A percentile compares a stretch with the other conserved stretches of the same genome.
Conservation (phyloP, 306 rosid species). For the Dryas octopetala region DNA sequence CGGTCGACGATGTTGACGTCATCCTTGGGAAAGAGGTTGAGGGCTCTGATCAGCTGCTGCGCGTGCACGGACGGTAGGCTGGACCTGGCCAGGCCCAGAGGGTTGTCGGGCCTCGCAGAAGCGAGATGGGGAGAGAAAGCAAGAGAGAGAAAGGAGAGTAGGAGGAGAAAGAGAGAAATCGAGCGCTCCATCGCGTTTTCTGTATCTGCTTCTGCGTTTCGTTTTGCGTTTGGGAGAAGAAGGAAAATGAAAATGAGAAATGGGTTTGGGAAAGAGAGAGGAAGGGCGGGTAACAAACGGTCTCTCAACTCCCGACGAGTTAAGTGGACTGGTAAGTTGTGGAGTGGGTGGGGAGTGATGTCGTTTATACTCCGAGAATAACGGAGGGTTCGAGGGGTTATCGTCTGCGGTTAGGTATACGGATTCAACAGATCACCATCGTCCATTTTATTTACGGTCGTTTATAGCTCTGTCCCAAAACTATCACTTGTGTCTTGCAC, state of each 20-base stretch:
- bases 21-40: slow-evolving; percentile 65
- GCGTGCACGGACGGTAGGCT: slow-evolving; percentile 49
- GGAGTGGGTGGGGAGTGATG: not conserved
- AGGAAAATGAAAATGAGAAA: not conserved
- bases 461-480: no score
- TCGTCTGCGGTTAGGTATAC: not conserved
- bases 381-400: not conserved
- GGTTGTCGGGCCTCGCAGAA: slow-evolving; percentile 26
- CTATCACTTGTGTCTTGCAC: no score
- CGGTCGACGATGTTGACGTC: slow-evolving; percentile 56
- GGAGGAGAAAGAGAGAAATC: slow-evolving; percentile 17
- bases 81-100: slow-evolving; percentile 27
- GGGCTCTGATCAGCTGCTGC: slow-evolving; percentile 52
- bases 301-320: not conserved
- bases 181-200: slow-evolving; percentile 35
- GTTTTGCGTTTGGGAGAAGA: not conserved
- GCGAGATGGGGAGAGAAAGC: slow-evolving; percentile 33
- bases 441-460: no score
- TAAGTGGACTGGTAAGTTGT: not conserved
- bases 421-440: no score
- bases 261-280: not conserved
- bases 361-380: no score
- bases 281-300: slow-evolving; percentile 23
- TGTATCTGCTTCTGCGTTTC: not conserved
- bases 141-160: slow-evolving; percentile 2